Base-by-base conservation (phyloP, 164 flowering plant genomes). In the Berberis thunbergii region DNA sequence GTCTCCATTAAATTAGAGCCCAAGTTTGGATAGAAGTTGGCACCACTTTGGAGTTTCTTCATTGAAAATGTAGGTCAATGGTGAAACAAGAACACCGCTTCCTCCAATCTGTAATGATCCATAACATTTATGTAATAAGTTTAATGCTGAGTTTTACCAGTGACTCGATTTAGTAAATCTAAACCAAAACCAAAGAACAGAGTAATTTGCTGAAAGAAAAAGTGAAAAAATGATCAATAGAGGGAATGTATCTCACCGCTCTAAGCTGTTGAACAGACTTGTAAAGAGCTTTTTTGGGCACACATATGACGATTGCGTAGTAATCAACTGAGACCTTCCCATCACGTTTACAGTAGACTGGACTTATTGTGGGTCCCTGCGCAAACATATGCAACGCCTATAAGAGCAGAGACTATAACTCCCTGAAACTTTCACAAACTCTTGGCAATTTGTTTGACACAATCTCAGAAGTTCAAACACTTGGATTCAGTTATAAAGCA, bases 301-400 rank as follows among this genome's bases (percentile, higher is more conserved):
- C 88, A 71, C 98, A 93, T 12, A 93, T 88, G 61, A 84, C 89
- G 44, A 88, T 80, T 64, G 97, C 98, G 74, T 79, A 90, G 72
- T 81, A 88, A 69, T 90, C 96, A 26, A 79, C 59, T 38, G 63
- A 6, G 9, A 84, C 83, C 57, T 55, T 76, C 61, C 98, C 98
- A 74, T 85, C 81, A 46, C 81, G 80, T 67, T 83, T 84, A 75
- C 87, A 75, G 67, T 74, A 90, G 44, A 93, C 98, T 56, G 94
- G 91, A 76, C 98, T 86, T 64, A 93, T 60, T 53, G 98, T 93
- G 7, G 98, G 98, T 59, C 98, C 98, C 98, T 93, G 74, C 26
- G 26, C 26, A 26, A 26, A 26, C 26, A 26, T 26, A 26, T 26
- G 26, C 26, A 26, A 26, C 26, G 0, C 26, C 26, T 26, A 0